Evolutionary conservation across 192 early-diverging fungal genomes (phyloP), one percentile per base, ranked within the genome.

Genomic region (Backusella sp.): DNA sequence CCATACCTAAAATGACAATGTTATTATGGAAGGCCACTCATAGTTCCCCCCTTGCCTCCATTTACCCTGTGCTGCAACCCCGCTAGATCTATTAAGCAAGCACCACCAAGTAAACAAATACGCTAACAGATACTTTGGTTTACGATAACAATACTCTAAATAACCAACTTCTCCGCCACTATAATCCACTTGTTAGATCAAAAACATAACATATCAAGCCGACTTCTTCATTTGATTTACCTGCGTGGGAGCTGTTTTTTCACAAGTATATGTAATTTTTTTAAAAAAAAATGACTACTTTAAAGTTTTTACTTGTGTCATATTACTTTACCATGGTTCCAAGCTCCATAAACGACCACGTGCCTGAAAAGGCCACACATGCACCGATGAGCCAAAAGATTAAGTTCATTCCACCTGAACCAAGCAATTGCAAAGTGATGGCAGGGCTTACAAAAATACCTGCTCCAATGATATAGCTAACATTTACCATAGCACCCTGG

Each of bases 391-490:
- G 4, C 79, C 79, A 80, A 6, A 80, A 46, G 26, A 80, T 62
- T 2, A 80, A 44, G 30, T 74, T 80, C 79, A 80, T 80, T 44
- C 72, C 79, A 30, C 79, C 79, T 3, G 79, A 80, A 5, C 79
- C 79, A 23, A 74, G 68, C n/a, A 74, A 49, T 23, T 73, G 56
- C 5, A 80, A 53, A 19, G 73, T 80, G 32, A 73, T 44, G 6
- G 79, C 68, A 32, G 79, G 79, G 41, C 72, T 68, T 37, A 67
- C 72, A 71, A 80, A 80, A 32, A 80, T 77, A 49, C 79, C 79
- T 5, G 70, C 70, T 5, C 79, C 79, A n/a, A 80, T 68, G 46
- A 80, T 80, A 36, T 80, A 73, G 39, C 75, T 71, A 17, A 80
- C 72, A 62, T 80, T 80, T 28, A 80, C 76, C 72, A 80, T 73